These are phyloP conservation scores for Paraconiothyrium sp. DNA, from an alignment of 2,329 filamentous ascomycete genomes.

Conservation along the genomic window DNA sequence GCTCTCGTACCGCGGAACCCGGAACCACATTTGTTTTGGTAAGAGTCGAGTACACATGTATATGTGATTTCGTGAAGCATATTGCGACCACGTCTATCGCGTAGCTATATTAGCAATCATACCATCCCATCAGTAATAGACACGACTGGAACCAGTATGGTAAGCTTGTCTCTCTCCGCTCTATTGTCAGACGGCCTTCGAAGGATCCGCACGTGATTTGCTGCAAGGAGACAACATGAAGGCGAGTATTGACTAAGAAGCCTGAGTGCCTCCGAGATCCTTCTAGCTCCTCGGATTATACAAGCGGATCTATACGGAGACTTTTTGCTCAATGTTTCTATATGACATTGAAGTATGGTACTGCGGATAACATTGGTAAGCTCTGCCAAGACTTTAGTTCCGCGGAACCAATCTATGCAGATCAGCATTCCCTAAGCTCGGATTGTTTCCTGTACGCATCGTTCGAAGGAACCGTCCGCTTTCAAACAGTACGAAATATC, in stretches of 20 bases:
- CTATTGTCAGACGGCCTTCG: too few relatives aligned
- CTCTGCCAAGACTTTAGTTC: conserved; percentile 12
- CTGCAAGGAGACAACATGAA: too few relatives aligned
- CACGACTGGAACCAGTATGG: background rate
- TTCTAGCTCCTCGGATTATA: background rate
- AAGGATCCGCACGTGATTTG: too few relatives aligned
- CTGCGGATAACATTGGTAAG: conserved; percentile 3
- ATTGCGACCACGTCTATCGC: too few relatives aligned
- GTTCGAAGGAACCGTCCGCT: too few relatives aligned
- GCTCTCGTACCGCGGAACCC: background rate
- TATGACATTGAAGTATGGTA: background rate
- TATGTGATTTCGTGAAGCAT: background rate
- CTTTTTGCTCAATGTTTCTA: background rate
- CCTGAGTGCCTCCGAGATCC: background rate
- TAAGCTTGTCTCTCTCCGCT: background rate
- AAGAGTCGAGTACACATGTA: background rate
- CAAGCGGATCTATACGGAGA: background rate
- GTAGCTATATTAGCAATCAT: background rate
- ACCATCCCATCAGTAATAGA: background rate
- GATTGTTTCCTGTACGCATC: background rate
- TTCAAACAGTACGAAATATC: too few relatives aligned
- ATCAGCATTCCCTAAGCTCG: background rate
- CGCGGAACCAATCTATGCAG: conserved; percentile 7
- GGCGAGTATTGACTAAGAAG: background rate
- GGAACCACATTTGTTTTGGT: background rate